Conservation (phyloP, 305 asterid genomes). For the Lippia alba region DNA sequence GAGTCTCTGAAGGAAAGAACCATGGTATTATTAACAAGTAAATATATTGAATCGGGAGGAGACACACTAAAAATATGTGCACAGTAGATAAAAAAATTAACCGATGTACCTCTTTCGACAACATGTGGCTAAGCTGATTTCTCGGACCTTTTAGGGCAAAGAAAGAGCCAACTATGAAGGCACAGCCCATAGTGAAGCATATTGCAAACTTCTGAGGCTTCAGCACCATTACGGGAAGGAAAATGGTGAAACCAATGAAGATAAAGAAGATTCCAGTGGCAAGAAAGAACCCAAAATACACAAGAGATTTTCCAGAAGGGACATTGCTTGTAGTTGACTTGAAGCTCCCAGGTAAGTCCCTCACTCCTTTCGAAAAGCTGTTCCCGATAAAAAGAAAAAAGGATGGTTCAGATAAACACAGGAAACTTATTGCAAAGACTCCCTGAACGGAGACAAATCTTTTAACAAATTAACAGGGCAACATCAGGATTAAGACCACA, state of each 20-base stretch:
- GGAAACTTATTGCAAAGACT: conserved; percentile 1
- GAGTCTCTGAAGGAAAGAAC: conserved; percentile 61
- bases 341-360: conserved; percentile 74
- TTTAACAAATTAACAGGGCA: neutral
- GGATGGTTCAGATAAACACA: conserved; percentile 21
- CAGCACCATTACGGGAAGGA: conserved; percentile 90
- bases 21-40: neutral
- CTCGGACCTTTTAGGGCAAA: conserved; percentile 86
- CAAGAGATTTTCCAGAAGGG: conserved; percentile 75
- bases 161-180: conserved; percentile 75
- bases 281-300: conserved; percentile 75
- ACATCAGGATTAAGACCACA: neutral
- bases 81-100: conserved; percentile 11
- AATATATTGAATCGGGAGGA: neutral
- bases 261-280: conserved; percentile 80
- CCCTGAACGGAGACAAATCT: conserved; percentile 3
- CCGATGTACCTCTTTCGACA: conserved; percentile 78
- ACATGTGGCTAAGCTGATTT: conserved; percentile 79
- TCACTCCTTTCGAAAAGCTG: conserved; percentile 79
- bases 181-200: conserved; percentile 90
- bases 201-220: conserved; percentile 90
- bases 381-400: conserved; percentile 10
- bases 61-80: neutral
- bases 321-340: conserved; percentile 71
- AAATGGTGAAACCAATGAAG: conserved; percentile 78